These are phyloP conservation scores for Suillus ampliporus DNA, from an alignment of 768 basidiomycete species.

Conservation along the genomic window DNA sequence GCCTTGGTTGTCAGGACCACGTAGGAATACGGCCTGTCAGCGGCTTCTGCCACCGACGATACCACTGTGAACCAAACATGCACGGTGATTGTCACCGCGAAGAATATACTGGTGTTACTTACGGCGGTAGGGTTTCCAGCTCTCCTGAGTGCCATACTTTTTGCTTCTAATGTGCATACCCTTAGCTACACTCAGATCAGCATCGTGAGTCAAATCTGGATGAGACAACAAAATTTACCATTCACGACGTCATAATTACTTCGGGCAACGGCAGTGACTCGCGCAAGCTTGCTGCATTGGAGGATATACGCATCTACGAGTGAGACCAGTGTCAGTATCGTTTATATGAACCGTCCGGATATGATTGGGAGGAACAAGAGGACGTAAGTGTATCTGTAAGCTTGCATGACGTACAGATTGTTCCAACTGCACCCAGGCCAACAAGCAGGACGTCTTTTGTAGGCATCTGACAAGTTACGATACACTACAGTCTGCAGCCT, in stretches of 20 bases:
- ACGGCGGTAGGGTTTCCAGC: conserved; percentile 7
- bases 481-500: neutral
- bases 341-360: neutral
- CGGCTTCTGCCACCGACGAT: conserved; percentile 61
- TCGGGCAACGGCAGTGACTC: conserved; percentile 75
- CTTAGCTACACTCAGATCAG: conserved; percentile 41
- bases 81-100: neutral
- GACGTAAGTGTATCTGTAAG: no score
- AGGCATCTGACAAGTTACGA: neutral
- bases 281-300: conserved; percentile 40
- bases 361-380: neutral
- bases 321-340: neutral
- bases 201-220: neutral
- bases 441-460: conserved; percentile 59
- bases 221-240: neutral
- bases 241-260: conserved; percentile 64
- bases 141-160: conserved; percentile 5
- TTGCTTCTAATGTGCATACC: conserved; percentile 58
- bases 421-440: conserved; percentile 71
- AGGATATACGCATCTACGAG: conserved; percentile 59
- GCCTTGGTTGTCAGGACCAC: conserved; percentile 75
- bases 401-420: conserved; percentile 53
- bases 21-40: conserved; percentile 64
- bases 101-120: neutral
- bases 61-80: conserved; percentile 50